These are phyloP conservation scores for Blastocystis sp. DNA, from an alignment of 352 stramenopile species.

Conservation along the genomic window DNA sequence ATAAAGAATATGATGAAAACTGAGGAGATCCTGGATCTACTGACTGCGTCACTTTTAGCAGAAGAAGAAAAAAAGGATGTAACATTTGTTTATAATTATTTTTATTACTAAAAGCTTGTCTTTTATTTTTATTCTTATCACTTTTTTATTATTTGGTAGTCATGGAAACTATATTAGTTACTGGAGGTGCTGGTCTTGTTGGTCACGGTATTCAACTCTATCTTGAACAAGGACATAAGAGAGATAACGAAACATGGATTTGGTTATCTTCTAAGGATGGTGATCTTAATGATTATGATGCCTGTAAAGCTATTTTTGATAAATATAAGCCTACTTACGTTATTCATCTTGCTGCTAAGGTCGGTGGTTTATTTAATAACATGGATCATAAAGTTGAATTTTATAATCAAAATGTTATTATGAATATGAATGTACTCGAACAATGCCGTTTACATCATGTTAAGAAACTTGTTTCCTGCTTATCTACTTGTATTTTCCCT, in stretches of 20 bases:
- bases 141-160: too few species aligned
- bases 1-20: too few species aligned
- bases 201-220: constrained; percentile 56
- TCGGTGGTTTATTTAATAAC: constrained; percentile 55
- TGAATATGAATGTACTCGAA: constrained; percentile 95
- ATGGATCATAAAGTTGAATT: constrained; percentile 79
- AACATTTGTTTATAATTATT: too few species aligned
- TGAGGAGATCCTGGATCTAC: too few species aligned
- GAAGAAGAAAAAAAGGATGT: too few species aligned
- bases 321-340: constrained; percentile 77
- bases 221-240: constrained; percentile 46
- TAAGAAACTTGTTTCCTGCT: constrained; percentile 83
- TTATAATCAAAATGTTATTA: constrained; percentile 88
- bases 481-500: constrained; percentile 94
- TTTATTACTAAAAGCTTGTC: too few species aligned
- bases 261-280: constrained; percentile 76
- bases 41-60: too few species aligned
- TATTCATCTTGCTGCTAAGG: constrained; percentile 78
- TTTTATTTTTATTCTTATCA: too few species aligned
- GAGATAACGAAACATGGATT: constrained; percentile 60
- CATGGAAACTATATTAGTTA: constrained; percentile 62
- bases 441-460: constrained; percentile 61
- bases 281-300: constrained; percentile 60
- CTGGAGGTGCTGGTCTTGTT: constrained; percentile 77
- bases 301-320: constrained; percentile 71